Conservation (phyloP, 805 yeast genomes). For the Candida pseudofarinosa region DNA sequence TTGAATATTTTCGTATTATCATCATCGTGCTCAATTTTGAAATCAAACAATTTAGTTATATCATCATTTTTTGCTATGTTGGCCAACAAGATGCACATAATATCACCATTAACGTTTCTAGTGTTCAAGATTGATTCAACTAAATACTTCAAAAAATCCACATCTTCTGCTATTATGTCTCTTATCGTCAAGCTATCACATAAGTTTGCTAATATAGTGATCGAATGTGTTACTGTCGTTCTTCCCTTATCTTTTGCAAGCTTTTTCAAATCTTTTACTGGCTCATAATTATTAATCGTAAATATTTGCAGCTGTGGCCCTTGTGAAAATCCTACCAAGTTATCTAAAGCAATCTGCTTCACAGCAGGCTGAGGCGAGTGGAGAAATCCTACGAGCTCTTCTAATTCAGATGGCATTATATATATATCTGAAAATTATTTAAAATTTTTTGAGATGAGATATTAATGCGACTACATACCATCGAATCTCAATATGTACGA, state of each 20-base stretch:
- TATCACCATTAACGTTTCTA: constrained; percentile 66
- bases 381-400: constrained; percentile 67
- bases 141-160: constrained; percentile 47
- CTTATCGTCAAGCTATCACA: constrained; percentile 70
- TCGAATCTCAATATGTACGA: background rate
- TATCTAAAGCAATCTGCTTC: constrained; percentile 78
- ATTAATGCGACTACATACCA: background rate
- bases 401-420: constrained; percentile 42
- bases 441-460: background rate
- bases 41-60: constrained; percentile 49
- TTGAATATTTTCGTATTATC: constrained; percentile 48
- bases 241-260: constrained; percentile 52
- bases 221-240: constrained; percentile 58
- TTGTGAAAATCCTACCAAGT: constrained; percentile 75
- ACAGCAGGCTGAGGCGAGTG: constrained; percentile 80
- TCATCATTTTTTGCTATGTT: constrained; percentile 78
- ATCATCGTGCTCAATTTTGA: constrained; percentile 25
- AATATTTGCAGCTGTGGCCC: constrained; percentile 67
- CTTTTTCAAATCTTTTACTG: constrained; percentile 67
- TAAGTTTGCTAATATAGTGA: constrained; percentile 78
- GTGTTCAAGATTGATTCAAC: constrained; percentile 49
- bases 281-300: constrained; percentile 61
- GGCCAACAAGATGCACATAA: constrained; percentile 77
- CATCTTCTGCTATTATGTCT: constrained; percentile 61
- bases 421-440: background rate